Percentiles rank a stretch among this genome's conserved stretches.
These are phyloP conservation scores for Lathyrus sativus DNA, from an alignment of 306 rosid genomes.

Conservation along the genomic window DNA sequence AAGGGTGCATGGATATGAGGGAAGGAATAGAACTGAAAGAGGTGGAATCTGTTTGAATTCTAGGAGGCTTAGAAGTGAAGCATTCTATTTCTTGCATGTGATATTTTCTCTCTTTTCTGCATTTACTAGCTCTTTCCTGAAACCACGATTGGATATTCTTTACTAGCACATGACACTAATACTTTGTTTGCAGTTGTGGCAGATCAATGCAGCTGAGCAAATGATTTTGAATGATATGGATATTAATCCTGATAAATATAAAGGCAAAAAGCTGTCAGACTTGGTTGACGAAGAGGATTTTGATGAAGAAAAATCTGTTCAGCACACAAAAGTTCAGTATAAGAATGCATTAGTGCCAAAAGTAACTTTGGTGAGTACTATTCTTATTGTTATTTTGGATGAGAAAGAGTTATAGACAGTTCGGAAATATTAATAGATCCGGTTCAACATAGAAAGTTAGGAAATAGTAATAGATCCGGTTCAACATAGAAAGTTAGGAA, in stretches of 20 bases:
- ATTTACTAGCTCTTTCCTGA: background rate
- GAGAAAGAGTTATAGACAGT: background rate
- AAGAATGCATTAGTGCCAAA: conserved; percentile 66
- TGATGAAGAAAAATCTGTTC: conserved; percentile 74
- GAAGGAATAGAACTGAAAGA: background rate
- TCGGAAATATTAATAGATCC: background rate
- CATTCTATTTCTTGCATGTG: conserved; percentile 15
- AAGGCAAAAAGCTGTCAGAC: conserved; percentile 71
- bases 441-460: conserved; percentile 4
- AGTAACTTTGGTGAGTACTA: conserved; percentile 67
- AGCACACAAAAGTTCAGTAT: conserved; percentile 66
- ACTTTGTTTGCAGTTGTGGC: conserved; percentile 81
- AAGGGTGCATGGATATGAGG: conserved; percentile 3
- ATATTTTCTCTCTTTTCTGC: background rate
- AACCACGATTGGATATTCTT: conserved; percentile 6
- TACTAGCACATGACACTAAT: conserved; percentile 27
- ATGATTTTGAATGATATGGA: conserved; percentile 81
- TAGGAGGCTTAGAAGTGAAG: conserved; percentile 2
- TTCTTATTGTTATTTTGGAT: conserved; percentile 15
- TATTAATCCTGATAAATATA: conserved; percentile 77
- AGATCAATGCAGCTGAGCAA: conserved; percentile 89
- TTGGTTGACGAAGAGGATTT: conserved; percentile 70
- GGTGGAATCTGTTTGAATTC: background rate
- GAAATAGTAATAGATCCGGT: background rate
- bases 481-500: conserved; percentile 2